These are phyloP conservation scores for Cucurbita ficifolia DNA, from an alignment of 306 rosid species.

Conservation along the genomic window DNA sequence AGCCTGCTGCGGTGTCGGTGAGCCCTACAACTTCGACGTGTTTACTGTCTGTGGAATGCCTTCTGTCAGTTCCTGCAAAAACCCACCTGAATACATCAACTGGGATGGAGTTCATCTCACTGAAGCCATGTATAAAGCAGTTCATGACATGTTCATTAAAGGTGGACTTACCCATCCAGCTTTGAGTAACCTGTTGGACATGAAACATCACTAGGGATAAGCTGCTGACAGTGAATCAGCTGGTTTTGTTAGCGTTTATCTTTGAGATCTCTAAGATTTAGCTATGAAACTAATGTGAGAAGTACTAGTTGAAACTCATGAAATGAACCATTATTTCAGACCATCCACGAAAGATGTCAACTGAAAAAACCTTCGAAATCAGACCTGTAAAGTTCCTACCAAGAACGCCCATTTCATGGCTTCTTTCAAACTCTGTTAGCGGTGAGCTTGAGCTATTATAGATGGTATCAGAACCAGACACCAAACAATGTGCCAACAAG, in stretches of 20 bases:
- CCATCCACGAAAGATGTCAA: not conserved
- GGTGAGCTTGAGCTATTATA: too few relatives aligned
- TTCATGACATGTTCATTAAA: conserved; percentile 50
- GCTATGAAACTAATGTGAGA: not conserved
- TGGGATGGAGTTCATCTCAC: conserved; percentile 99
- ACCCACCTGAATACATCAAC: conserved; percentile 55
- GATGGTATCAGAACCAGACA: too few relatives aligned
- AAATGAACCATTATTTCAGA: not conserved
- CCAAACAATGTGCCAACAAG: too few relatives aligned
- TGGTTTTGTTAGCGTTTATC: not conserved
- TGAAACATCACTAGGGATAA: conserved; percentile 34
- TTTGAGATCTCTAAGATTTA: not conserved
- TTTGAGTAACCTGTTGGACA: conserved; percentile 39
- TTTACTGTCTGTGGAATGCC: conserved; percentile 51
- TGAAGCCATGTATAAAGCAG: conserved; percentile 77
- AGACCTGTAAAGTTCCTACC: not conserved
- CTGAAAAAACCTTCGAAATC: not conserved
- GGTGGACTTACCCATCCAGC: conserved; percentile 61
- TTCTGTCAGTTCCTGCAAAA: conserved; percentile 28
- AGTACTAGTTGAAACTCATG: not conserved
- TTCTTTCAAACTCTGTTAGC: not conserved
- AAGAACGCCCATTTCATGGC: not conserved
- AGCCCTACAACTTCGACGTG: conserved; percentile 39
- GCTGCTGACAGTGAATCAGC: not conserved
- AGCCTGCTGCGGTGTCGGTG: conserved; percentile 75